phyloP scores from a whole-genome alignment of 306 rosid genomes.

The Rubus idaeus region DNA sequence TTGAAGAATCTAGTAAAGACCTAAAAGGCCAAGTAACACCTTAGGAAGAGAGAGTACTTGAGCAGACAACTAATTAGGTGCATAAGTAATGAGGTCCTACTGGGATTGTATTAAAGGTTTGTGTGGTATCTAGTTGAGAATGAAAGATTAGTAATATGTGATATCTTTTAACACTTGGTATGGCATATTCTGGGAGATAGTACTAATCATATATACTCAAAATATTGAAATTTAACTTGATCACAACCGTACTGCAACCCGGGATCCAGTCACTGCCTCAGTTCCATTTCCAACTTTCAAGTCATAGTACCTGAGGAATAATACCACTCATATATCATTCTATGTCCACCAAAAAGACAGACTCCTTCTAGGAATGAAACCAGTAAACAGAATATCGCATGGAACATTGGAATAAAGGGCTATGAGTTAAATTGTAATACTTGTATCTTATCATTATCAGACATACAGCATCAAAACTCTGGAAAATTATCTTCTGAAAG shows the following conservation, averaged over 20 bases:
- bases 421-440: slow-evolving; percentile 7
- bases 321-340: slow-evolving; percentile 11
- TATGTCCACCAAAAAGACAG: slow-evolving; percentile 4
- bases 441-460: background rate
- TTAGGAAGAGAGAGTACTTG: background rate
- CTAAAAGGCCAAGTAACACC: background rate
- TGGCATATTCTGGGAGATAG: background rate
- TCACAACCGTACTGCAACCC: slow-evolving; percentile 97
- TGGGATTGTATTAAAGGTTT: background rate
- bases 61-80: background rate
- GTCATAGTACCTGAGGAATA: slow-evolving; percentile 80
- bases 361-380: slow-evolving; percentile 17
- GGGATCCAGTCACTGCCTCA: slow-evolving; percentile 88
- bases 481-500: background rate
- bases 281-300: slow-evolving; percentile 87
- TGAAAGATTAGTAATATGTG: background rate
- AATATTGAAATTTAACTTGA: slow-evolving; percentile 48
- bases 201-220: background rate
- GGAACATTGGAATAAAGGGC: slow-evolving; percentile 6
- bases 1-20: background rate
- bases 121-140: background rate
- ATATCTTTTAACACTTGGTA: background rate
- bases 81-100: background rate
- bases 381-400: slow-evolving; percentile 1
- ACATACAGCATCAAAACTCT: slow-evolving; percentile 11